These are phyloP conservation scores for Nicotiana rustica DNA, from an alignment of 305 asterid genomes.

Conservation along the genomic window DNA sequence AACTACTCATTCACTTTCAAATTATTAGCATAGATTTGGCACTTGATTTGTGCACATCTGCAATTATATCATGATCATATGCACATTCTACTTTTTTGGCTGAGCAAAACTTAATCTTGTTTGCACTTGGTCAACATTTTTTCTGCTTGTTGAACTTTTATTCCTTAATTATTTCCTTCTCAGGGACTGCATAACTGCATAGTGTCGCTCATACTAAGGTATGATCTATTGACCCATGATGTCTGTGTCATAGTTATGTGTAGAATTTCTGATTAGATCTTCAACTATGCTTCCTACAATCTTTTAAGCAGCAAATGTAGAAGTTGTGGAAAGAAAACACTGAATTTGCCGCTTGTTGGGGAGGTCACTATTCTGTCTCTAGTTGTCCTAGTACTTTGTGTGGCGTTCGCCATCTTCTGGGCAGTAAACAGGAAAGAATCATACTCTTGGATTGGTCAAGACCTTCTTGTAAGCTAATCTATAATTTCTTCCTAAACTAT, in stretches of 20 bases:
- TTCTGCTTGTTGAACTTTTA: not conserved
- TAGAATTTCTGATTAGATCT: conserved; percentile 4
- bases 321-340: conserved; percentile 63
- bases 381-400: conserved; percentile 65
- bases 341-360: conserved; percentile 80
- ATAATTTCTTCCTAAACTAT: conserved; percentile 1
- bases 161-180: conserved; percentile 40
- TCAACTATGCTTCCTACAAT: conserved; percentile 27
- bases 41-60: conserved; percentile 11
- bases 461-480: conserved; percentile 79
- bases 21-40: not conserved
- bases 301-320: conserved; percentile 76
- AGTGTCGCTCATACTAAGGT: conserved; percentile 84
- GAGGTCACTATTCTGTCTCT: conserved; percentile 78
- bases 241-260: conserved; percentile 37
- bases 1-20: not conserved
- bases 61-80: not conserved
- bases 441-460: conserved; percentile 98
- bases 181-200: conserved; percentile 98
- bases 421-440: conserved; percentile 86
- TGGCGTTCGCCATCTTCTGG: conserved; percentile 86
- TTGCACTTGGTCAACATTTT: not conserved
- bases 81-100: conserved; percentile 1
- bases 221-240: conserved; percentile 36
- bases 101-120: conserved; percentile 1